A percentile compares a stretch with the other conserved stretches of the same genome.
phyloP scores from a whole-genome alignment of 1,284 basidiomycete species.

The Microbotryum silenes-acaulis region DNA sequence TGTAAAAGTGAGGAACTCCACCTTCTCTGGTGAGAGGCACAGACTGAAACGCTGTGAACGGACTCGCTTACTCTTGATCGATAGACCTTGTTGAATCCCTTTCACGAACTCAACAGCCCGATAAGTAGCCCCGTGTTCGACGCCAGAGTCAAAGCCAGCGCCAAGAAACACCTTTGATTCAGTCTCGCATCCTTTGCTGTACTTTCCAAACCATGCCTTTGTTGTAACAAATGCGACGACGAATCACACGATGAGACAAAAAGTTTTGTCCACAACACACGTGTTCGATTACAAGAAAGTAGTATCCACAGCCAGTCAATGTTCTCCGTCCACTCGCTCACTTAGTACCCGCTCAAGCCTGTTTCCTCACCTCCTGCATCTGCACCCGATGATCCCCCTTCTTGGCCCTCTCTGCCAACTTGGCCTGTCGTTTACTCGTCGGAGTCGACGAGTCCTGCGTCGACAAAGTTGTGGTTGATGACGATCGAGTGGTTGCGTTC shows the following conservation, averaged over 20 bases:
- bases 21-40: background rate
- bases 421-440: constrained; percentile 25
- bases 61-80: background rate
- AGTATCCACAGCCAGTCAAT: too few relatives aligned
- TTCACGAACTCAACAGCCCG: constrained; percentile 76
- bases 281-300: too few relatives aligned
- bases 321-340: too few relatives aligned
- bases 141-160: constrained; percentile 68
- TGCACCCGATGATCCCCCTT: constrained; percentile 27
- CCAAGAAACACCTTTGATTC: constrained; percentile 66
- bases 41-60: background rate
- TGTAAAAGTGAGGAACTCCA: constrained; percentile 61
- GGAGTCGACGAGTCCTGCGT: constrained; percentile 11
- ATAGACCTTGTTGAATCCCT: constrained; percentile 80
- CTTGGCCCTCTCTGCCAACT: constrained; percentile 15
- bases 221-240: too few relatives aligned
- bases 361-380: background rate
- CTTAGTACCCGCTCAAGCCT: too few relatives aligned
- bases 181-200: too few relatives aligned
- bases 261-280: too few relatives aligned
- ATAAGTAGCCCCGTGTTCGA: constrained; percentile 77
- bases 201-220: too few relatives aligned
- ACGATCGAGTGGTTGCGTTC: background rate
- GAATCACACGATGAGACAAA: too few relatives aligned
- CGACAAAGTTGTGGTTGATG: background rate